Conservation (phyloP, 1,284 basidiomycete species). For the Coriolopsis trogii region DNA sequence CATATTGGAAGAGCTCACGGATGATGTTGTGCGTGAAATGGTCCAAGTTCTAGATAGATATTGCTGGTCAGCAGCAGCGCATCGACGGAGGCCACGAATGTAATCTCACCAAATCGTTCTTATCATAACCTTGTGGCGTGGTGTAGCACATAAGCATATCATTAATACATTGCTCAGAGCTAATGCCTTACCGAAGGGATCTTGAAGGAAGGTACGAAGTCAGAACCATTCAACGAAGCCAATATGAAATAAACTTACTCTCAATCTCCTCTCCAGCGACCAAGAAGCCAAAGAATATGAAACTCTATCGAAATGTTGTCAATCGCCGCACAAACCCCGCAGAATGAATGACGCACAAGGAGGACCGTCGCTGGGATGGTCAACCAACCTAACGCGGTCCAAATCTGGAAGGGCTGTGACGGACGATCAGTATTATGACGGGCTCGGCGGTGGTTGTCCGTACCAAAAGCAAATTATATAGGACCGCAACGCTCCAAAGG, state of each 20-base stretch:
- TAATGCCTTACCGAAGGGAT: slow-evolving; percentile 54
- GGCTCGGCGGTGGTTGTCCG: not conserved
- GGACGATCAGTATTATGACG: not conserved
- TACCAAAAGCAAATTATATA: slow-evolving; percentile 63
- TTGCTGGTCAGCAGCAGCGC: slow-evolving; percentile 8
- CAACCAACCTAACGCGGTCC: slow-evolving; percentile 57
- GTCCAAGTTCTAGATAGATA: slow-evolving; percentile 49
- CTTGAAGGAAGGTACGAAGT: slow-evolving; percentile 33
- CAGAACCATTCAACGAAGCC: slow-evolving; percentile 9
- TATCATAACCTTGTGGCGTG: slow-evolving; percentile 53
- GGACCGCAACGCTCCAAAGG: slow-evolving; percentile 61
- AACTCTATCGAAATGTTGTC: slow-evolving; percentile 36
- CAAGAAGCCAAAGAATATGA: slow-evolving; percentile 72
- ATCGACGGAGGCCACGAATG: not conserved
- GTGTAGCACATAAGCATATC: not conserved
- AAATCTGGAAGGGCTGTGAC: slow-evolving; percentile 70
- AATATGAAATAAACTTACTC: slow-evolving; percentile 45
- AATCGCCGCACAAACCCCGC: not conserved
- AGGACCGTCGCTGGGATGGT: slow-evolving; percentile 67
- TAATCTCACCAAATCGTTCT: slow-evolving; percentile 60
- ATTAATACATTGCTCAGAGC: slow-evolving; percentile 9
- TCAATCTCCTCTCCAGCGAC: slow-evolving; percentile 74
- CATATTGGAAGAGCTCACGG: slow-evolving; percentile 35
- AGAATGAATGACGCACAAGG: slow-evolving; percentile 26
- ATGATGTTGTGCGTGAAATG: slow-evolving; percentile 71